phyloP scores from a whole-genome alignment of 2,329 filamentous ascomycete species.

The Pseudogymnoascus sp. region DNA sequence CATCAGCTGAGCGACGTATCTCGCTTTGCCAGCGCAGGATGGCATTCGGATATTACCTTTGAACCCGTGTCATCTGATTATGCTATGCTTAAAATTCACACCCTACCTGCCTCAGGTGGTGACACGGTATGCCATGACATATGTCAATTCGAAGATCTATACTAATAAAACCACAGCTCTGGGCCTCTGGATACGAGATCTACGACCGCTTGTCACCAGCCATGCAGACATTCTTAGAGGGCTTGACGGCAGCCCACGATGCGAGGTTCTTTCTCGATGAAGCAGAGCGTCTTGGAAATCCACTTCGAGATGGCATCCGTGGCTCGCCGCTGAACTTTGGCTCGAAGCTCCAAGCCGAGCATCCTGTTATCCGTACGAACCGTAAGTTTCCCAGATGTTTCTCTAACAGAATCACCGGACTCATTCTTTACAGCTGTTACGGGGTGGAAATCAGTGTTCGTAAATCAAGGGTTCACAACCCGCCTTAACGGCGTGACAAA shows the following conservation, averaged over 20 bases:
- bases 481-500: conserved; percentile 46
- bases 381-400: conserved; percentile 24
- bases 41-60: conserved; percentile 47
- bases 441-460: conserved; percentile 40
- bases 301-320: conserved; percentile 29
- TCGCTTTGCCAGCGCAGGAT: conserved; percentile 38
- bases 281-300: conserved; percentile 36
- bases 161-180: conserved; percentile 26
- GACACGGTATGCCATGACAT: conserved; percentile 24
- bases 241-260: conserved; percentile 41
- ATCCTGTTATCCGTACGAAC: conserved; percentile 50
- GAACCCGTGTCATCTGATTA: conserved; percentile 46
- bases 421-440: conserved; percentile 34
- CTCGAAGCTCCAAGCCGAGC: conserved; percentile 32
- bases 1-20: conserved; percentile 42
- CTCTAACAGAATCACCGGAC: neutral
- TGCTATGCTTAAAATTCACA: conserved; percentile 42
- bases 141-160: conserved; percentile 8
- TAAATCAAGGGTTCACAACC: conserved; percentile 44
- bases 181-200: conserved; percentile 43
- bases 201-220: conserved; percentile 45
- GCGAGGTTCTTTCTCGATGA: conserved; percentile 43
- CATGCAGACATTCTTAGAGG: conserved; percentile 39
- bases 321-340: conserved; percentile 52
- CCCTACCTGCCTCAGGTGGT: conserved; percentile 39